A percentile compares a stretch with the other conserved stretches of the same genome.
Evolutionary conservation across 2,329 filamentous ascomycete genomes (phyloP).

Genomic region (Penicillium griseofulvum): DNA sequence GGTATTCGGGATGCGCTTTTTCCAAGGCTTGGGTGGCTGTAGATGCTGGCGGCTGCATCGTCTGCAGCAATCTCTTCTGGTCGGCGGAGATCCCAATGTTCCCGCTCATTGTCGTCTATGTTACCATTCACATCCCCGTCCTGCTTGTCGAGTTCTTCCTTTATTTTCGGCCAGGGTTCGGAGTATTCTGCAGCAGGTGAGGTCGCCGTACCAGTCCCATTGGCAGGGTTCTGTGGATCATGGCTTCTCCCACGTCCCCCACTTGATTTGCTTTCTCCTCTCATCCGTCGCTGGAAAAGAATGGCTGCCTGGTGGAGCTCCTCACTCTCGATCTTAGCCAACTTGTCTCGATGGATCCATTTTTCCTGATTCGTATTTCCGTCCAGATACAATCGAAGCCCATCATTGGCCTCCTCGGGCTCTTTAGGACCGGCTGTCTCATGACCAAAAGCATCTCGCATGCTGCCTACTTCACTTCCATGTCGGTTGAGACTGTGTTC

Average conservation of each 20-base stretch:
- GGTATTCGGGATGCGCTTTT: conserved; percentile 77
- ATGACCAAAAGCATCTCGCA: conserved; percentile 33
- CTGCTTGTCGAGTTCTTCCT: conserved; percentile 40
- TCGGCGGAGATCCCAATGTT: conserved; percentile 69
- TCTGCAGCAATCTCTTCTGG: conserved; percentile 72
- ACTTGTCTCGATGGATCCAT: conserved; percentile 53
- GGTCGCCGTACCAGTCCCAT: conserved; percentile 24
- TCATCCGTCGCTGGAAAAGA: conserved; percentile 39
- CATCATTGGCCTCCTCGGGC: conserved; percentile 19
- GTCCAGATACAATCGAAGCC: conserved; percentile 12
- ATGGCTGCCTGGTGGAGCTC: conserved; percentile 50
- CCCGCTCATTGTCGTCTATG: conserved; percentile 43
- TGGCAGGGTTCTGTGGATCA: conserved; percentile 34
- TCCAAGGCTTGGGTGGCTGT: conserved; percentile 53
- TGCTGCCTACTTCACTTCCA: conserved; percentile 40
- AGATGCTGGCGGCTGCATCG: conserved; percentile 48
- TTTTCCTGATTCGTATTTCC: conserved; percentile 37
- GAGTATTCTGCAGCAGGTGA: conserved; percentile 29
- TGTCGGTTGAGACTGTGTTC: conserved; percentile 35
- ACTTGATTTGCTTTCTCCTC: conserved; percentile 37
- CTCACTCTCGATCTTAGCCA: conserved; percentile 51
- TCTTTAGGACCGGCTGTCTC: conserved; percentile 17
- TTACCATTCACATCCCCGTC: conserved; percentile 38
- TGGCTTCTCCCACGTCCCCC: conserved; percentile 38
- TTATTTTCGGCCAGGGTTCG: conserved; percentile 36